Base-by-base conservation (phyloP, 306 rosid species). In the Prunus mume region DNA sequence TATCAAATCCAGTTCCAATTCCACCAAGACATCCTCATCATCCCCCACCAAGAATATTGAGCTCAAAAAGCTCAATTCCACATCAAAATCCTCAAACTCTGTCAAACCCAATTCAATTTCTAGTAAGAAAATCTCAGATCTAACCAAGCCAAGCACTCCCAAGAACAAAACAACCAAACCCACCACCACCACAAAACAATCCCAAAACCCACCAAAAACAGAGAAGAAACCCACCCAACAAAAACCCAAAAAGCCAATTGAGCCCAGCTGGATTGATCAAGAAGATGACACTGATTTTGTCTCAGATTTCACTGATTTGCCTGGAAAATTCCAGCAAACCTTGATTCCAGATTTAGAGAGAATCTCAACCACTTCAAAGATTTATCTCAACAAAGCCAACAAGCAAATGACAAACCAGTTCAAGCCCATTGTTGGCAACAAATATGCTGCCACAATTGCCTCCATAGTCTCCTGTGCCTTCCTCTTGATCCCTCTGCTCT, bases 351-450 rank as follows among this genome's bases (percentile, higher is more conserved):
- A 95, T 81, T 86, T 95, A 1, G 96, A 89, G 65, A 81, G 68
- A 85, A 81, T 95, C 91, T 92, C 97, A 3, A 85, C 81, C 77
- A 89, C 91, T 12, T 95, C 99, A 0, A 90, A 76, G 69, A 81
- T 86, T 1, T 95, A 95, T 81, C 73, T 95, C 6, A 88, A 45
- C 30, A 76, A 81, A 86, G 93, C 95, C 74, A 95, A 91, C 86
- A 90, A 89, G 49, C 82, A 95, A 64, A 88, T 95, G 68, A 84
- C 97, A 0, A 84, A 81, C 25, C 86, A 87, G 2, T 87, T 95
- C 91, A 95, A 92, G 78, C 97, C 99, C 11, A 73, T 89, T 22
- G 97, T 95, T 8, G 97, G 99, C 4, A 88, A 87, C 83, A 92
- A 89, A 62, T 92, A 92, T 60, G 99, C 99, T 2, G 76, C 99